Evolutionary conservation across 2,329 filamentous ascomycete genomes (phyloP), one percentile per base, ranked within the genome.

Genomic region (Periconia macrospinosa): DNA sequence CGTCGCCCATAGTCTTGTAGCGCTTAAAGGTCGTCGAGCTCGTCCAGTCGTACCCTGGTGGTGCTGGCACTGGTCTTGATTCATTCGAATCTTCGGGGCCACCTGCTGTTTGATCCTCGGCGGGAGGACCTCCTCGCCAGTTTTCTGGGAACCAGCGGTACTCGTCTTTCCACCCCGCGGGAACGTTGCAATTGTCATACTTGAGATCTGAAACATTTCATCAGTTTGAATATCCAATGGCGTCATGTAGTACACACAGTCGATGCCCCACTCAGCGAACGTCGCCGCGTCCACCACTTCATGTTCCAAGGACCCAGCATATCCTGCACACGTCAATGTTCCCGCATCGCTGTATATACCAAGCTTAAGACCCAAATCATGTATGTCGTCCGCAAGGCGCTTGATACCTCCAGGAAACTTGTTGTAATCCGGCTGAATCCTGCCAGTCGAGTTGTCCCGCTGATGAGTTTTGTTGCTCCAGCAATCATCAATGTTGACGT

Each of bases 311-410:
- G 33, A 37, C 33, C 33, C 33, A 37, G 33, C 33, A 37, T 37
- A 37, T 1, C 78, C 78, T 37, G 5, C 33, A 10, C 33, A 37
- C 11, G 33, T 37, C 33, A 37, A 37, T 14, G 33, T 37, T 3
- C 33, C 33, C 3, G 33, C 33, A n/a, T 37, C 33, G 33, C 33
- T 37, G 33, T 37, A 37, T 13, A 37, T 37, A 37, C 33, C 33
- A 37, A 37, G 11, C 15, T 37, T 37, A n/a, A 37, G 33, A 14
- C 33, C 33, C 11, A 37, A 37, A 37, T 13, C 15, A n/a, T 37
- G 33, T 37, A 37, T 37, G 5, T 37, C 15, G 11, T 37, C 33
- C 33, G 33, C 33, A n/a, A n/a, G 3, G 11, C 11, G 33, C 33
- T 37, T 37, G 33, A 37, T 37, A 13, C 33, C 33, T 37, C 11